Evolutionary conservation across 2,329 filamentous ascomycete genomes (phyloP), one percentile per base, ranked within the genome.

Genomic region (Elsinoe ampelina): DNA sequence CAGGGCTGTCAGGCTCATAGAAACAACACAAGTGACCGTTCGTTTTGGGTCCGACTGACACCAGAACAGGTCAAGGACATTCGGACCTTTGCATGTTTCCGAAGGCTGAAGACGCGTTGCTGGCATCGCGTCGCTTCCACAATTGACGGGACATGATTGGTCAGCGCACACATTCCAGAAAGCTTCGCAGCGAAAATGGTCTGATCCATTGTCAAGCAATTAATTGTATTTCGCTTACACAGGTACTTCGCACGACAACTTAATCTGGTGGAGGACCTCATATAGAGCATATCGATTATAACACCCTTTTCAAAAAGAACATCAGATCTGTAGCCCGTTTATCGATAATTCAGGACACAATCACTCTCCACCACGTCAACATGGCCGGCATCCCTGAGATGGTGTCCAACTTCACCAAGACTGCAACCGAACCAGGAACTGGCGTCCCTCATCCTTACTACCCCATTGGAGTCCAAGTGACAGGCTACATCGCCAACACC

Each of bases 401-500:
- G 17, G 50, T 54, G 15, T 11, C 55, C 2, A 57, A 58, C 32
- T 15, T 55, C 6, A 39, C 55, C 26, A 52, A 36, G 42, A 30
- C 38, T 48, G 51, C 47, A 12, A 57, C 54, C 3, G 39, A 30
- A 2, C 13, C 35, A 11, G 42, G 36, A n/a, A 19, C 6, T 17
- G 30, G 20, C 26, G 11, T 56, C 12, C 38, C 43, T 30, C 85
- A 90, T 67, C 85, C 86, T 0, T 91, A 87, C 72, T 89, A 86
- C 65, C 87, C 87, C 4, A 66, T 83, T 19, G 79, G 82, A 55
- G 78, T 82, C 36, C 71, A 75, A 15, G 80, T 92, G 58, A 71
- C 77, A 2, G 78, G 76, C 59, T 90, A 87, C 70, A 71, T 82
- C 42, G 78, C 83, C 63, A 91, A 91, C 67, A 78, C 83, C 58